A percentile compares a stretch with the other conserved stretches of the same genome.
phyloP scores from a whole-genome alignment of 495 filamentous ascomycete genomes.

The Thozetella sp. region DNA sequence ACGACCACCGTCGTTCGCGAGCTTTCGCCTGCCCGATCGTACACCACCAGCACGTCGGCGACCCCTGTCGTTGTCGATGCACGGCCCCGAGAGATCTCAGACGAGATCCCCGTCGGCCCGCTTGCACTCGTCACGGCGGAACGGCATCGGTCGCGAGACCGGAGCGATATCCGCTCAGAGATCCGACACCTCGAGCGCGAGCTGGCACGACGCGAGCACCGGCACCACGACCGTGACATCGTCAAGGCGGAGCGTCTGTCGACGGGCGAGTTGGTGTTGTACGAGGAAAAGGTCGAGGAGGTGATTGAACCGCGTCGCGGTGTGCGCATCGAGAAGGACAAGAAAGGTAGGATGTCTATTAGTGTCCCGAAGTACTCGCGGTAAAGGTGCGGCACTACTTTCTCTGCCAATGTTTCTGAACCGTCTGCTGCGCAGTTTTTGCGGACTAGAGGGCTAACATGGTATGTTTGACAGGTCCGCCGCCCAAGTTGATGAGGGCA shows the following conservation, averaged over 20 bases:
- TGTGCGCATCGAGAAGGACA: constrained; percentile 76
- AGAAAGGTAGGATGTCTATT: constrained; percentile 83
- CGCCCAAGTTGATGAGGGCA: constrained; percentile 66
- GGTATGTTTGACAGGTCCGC: constrained; percentile 36
- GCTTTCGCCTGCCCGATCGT: constrained; percentile 32
- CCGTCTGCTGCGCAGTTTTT: not conserved
- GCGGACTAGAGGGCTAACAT: constrained; percentile 17
- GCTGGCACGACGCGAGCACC: constrained; percentile 15
- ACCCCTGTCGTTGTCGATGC: constrained; percentile 31
- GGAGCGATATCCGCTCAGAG: constrained; percentile 39
- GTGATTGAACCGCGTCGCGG: constrained; percentile 54
- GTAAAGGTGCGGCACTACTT: constrained; percentile 36
- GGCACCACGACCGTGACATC: constrained; percentile 33
- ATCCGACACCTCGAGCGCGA: constrained; percentile 37
- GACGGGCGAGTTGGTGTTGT: constrained; percentile 53
- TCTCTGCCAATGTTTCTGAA: constrained; percentile 7
- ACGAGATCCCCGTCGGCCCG: constrained; percentile 48
- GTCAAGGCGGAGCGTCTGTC: constrained; percentile 47
- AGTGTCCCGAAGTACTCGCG: constrained; percentile 57
- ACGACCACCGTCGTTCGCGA: constrained; percentile 36
- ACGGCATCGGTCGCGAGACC: constrained; percentile 18
- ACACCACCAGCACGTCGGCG: constrained; percentile 24
- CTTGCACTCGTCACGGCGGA: constrained; percentile 41
- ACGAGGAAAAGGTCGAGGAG: constrained; percentile 54
- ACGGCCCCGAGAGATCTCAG: constrained; percentile 40